phyloP scores from a whole-genome alignment of 345 rosid species.

The Rhodamnia rubescens region DNA sequence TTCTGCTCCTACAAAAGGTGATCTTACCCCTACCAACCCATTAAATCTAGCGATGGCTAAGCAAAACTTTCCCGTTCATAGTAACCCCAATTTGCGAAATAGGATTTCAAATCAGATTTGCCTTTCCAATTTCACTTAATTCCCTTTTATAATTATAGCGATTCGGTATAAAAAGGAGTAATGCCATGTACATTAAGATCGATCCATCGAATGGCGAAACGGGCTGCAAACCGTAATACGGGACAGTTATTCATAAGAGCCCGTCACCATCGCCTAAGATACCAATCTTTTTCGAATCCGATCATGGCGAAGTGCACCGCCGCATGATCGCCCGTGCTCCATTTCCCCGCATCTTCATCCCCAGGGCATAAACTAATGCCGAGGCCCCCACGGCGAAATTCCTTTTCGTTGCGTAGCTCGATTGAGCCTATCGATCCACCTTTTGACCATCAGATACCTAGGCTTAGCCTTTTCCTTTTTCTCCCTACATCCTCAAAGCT shows the following conservation, averaged over 20 bases:
- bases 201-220: neutral
- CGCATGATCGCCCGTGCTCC: neutral
- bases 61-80: neutral
- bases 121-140: neutral
- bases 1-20: neutral
- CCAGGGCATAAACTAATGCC: neutral
- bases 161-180: neutral
- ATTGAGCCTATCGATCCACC: conserved; percentile 1
- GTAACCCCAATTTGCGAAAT: neutral
- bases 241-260: too few relatives aligned
- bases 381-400: neutral
- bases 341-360: neutral
- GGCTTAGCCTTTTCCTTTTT: neutral
- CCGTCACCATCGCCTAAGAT: neutral
- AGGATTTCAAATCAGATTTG: neutral
- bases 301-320: neutral
- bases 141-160: neutral
- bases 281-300: neutral
- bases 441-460: neutral
- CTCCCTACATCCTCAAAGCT: neutral
- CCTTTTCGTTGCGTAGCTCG: neutral
- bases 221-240: neutral
- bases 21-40: neutral
- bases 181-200: neutral
- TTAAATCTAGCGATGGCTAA: neutral